Percentiles rank a stretch among this genome's conserved stretches.
These are phyloP conservation scores for Globisporangium yorkense DNA, from an alignment of 352 stramenopile genomes.

Conservation along the genomic window DNA sequence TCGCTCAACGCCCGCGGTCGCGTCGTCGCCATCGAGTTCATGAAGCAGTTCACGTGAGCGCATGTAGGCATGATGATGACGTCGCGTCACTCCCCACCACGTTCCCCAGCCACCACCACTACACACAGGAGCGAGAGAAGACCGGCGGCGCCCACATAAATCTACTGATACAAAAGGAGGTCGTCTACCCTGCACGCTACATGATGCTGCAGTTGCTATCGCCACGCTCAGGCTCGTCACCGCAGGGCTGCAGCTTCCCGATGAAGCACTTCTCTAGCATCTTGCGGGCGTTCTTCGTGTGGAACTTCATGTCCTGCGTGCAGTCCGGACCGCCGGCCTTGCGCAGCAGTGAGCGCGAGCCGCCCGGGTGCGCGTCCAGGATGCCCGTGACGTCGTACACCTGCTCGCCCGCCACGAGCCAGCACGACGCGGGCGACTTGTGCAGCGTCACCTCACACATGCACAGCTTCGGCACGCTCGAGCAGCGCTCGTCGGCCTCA, in stretches of 20 bases:
- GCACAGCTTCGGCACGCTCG: conserved; percentile 59
- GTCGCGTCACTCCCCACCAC: neutral
- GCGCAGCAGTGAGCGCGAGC: conserved; percentile 68
- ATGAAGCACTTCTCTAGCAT: conserved; percentile 82
- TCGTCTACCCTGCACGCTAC: conserved; percentile 19
- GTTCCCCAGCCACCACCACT: neutral
- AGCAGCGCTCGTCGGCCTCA: conserved; percentile 37
- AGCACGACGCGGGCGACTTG: conserved; percentile 90
- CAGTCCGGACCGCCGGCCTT: conserved; percentile 75
- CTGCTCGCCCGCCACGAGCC: conserved; percentile 89
- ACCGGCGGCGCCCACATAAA: neutral
- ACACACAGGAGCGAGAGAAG: neutral
- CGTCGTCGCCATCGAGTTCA: conserved; percentile 93
- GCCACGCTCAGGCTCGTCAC: conserved; percentile 27
- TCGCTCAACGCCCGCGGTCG: conserved; percentile 91
- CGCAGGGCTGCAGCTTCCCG: conserved; percentile 63
- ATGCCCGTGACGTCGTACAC: conserved; percentile 87
- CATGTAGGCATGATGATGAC: neutral
- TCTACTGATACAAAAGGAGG: conserved; percentile 14
- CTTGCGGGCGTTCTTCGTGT: conserved; percentile 67
- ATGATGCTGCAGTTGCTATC: conserved; percentile 66
- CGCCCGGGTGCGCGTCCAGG: conserved; percentile 66
- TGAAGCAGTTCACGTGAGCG: conserved; percentile 89
- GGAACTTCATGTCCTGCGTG: conserved; percentile 77
- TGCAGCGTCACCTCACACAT: conserved; percentile 81